Evolutionary conservation across 176 grass and related monocot species (phyloP).

Genomic region (Phoenix roebelenii): DNA sequence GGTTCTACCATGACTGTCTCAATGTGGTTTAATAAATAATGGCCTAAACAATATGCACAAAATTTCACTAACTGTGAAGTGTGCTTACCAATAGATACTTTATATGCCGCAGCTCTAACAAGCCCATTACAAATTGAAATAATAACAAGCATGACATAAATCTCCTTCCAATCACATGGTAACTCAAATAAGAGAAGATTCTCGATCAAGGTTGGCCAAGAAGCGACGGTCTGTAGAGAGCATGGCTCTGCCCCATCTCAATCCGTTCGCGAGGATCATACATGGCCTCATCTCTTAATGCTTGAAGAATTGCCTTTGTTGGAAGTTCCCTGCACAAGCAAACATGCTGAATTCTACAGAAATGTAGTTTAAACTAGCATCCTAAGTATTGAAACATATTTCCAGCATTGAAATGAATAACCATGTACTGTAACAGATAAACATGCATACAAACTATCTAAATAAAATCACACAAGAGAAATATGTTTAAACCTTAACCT

Average conservation of each 20-base stretch:
- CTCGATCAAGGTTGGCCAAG: constrained; percentile 46
- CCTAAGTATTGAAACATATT: neutral
- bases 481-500: constrained; percentile 61
- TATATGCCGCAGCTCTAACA: too few species aligned
- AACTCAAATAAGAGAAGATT: neutral
- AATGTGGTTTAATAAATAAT: too few species aligned
- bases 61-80: too few species aligned
- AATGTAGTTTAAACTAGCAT: too few species aligned
- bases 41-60: too few species aligned
- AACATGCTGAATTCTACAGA: neutral
- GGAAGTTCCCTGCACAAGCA: constrained; percentile 61
- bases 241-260: constrained; percentile 74
- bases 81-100: too few species aligned
- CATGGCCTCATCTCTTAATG: constrained; percentile 92
- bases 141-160: too few species aligned
- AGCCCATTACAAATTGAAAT: too few species aligned
- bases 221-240: constrained; percentile 75
- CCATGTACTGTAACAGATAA: too few species aligned
- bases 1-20: too few species aligned
- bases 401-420: neutral
- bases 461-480: neutral
- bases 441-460: too few species aligned
- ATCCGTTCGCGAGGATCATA: constrained; percentile 93
- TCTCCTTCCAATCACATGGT: too few species aligned
- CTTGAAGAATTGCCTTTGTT: constrained; percentile 74